These are phyloP conservation scores for Thymus quinquecostatus DNA, from an alignment of 257 asterid genomes.

Conservation along the genomic window DNA sequence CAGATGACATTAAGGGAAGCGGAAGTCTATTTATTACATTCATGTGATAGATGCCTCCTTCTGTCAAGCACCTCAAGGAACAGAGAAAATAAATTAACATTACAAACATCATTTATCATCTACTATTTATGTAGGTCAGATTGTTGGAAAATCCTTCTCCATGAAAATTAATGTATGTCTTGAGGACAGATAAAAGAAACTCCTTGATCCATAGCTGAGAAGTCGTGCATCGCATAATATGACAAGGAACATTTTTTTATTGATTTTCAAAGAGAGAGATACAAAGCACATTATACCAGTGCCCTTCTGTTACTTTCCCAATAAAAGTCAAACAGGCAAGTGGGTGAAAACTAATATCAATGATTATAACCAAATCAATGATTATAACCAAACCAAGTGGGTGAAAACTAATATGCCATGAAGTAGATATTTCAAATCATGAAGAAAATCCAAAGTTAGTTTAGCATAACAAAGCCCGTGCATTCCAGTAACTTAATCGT, in stretches of 20 bases:
- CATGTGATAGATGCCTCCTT: neutral
- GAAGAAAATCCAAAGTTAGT: neutral
- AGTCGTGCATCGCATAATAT: neutral
- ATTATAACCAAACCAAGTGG: neutral
- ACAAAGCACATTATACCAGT: neutral
- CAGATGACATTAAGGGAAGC: neutral
- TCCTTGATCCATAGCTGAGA: neutral
- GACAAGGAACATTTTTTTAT: neutral
- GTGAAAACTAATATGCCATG: neutral
- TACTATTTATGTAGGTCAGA: neutral
- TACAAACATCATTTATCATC: neutral
- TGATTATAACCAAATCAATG: neutral
- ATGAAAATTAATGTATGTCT: conserved; percentile 15
- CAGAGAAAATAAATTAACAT: neutral
- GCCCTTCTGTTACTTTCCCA: neutral
- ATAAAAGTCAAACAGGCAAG: conserved; percentile 6
- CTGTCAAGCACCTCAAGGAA: conserved; percentile 18
- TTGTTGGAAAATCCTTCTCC: neutral
- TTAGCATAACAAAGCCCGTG: conserved; percentile 3
- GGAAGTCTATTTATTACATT: neutral
- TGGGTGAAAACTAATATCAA: neutral
- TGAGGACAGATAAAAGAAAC: neutral
- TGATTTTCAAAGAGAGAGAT: neutral
- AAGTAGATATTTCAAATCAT: neutral
- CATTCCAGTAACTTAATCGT: neutral